phyloP scores from a whole-genome alignment of 495 filamentous ascomycete species.

The Penicillium arizonense region DNA sequence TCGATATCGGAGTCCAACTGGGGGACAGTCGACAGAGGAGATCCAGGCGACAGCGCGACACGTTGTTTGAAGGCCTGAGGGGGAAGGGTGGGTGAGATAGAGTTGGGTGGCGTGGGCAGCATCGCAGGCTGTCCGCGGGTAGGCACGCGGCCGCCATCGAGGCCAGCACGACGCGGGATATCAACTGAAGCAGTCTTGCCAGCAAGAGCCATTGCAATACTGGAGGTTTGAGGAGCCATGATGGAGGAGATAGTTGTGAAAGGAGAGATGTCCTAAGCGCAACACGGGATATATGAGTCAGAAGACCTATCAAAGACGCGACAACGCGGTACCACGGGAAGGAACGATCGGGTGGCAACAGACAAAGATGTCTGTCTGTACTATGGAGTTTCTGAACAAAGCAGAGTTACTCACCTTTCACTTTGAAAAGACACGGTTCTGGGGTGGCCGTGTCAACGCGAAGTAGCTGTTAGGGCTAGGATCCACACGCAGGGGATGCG shows the following conservation, averaged over 20 bases:
- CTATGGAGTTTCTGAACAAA: background rate
- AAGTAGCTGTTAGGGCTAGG: conserved; percentile 10
- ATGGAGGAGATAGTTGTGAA: conserved; percentile 15
- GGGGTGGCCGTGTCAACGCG: background rate
- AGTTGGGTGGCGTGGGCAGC: conserved; percentile 93
- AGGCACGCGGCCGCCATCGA: conserved; percentile 58
- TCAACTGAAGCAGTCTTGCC: conserved; percentile 63
- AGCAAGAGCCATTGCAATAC: conserved; percentile 63
- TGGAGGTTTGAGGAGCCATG: conserved; percentile 55
- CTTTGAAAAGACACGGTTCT: conserved; percentile 1
- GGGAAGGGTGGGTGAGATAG: conserved; percentile 86
- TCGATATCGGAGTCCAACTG: conserved; percentile 88
- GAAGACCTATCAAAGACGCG: conserved; percentile 20
- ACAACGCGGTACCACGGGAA: conserved; percentile 17
- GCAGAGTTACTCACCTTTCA: conserved; percentile 22
- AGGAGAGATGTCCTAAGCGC: conserved; percentile 10
- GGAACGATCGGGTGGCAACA: conserved; percentile 17
- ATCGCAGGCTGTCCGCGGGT: conserved; percentile 54
- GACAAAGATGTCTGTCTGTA: background rate
- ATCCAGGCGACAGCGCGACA: conserved; percentile 42
- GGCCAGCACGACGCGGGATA: conserved; percentile 67
- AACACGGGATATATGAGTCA: conserved; percentile 25
- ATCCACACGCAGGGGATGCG: conserved; percentile 18
- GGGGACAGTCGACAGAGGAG: conserved; percentile 52
- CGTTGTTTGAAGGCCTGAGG: conserved; percentile 69